Conservation (phyloP, 139 green algal genomes). For the Zygnema circumcarinatum region DNA sequence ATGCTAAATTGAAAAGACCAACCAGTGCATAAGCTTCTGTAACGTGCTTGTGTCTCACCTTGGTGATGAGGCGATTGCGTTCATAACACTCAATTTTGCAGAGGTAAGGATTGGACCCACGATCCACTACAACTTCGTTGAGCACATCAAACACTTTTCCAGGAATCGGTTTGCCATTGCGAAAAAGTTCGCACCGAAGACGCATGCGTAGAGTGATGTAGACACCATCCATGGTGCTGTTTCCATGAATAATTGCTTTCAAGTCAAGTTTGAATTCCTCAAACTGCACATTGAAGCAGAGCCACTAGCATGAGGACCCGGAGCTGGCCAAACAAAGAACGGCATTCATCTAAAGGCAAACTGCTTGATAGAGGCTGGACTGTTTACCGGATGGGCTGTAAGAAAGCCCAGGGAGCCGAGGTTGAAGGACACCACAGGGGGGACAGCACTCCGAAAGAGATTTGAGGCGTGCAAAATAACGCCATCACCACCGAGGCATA, state of each 20-base stretch:
- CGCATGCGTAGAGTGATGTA: slow-evolving; percentile 97
- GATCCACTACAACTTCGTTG: slow-evolving; percentile 69
- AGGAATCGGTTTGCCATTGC: slow-evolving; percentile 55
- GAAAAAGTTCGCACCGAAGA: slow-evolving; percentile 82
- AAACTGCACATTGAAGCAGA: slow-evolving; percentile 60
- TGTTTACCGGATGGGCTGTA: slow-evolving; percentile 77
- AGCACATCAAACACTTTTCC: slow-evolving; percentile 66
- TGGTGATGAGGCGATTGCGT: slow-evolving; percentile 67
- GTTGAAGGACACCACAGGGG: slow-evolving; percentile 90
- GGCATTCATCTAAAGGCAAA: neutral
- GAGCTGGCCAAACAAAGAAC: neutral
- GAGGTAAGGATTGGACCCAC: slow-evolving; percentile 66
- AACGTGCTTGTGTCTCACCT: no score
- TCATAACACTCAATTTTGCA: slow-evolving; percentile 73
- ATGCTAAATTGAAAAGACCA: no score
- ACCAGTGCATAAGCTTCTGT: no score
- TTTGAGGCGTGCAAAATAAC: slow-evolving; percentile 91
- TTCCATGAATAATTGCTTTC: slow-evolving; percentile 79
- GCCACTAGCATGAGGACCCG: neutral
- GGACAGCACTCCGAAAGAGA: slow-evolving; percentile 76
- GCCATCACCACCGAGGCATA: slow-evolving; percentile 95
- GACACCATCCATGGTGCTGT: slow-evolving; percentile 71
- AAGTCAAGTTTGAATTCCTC: slow-evolving; percentile 77
- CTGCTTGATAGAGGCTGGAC: neutral
- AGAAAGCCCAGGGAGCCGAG: slow-evolving; percentile 97